Percentiles rank a stretch among this genome's conserved stretches.
Evolutionary conservation across 2,329 filamentous ascomycete species (phyloP).

Genomic region (Daldinia sp.): DNA sequence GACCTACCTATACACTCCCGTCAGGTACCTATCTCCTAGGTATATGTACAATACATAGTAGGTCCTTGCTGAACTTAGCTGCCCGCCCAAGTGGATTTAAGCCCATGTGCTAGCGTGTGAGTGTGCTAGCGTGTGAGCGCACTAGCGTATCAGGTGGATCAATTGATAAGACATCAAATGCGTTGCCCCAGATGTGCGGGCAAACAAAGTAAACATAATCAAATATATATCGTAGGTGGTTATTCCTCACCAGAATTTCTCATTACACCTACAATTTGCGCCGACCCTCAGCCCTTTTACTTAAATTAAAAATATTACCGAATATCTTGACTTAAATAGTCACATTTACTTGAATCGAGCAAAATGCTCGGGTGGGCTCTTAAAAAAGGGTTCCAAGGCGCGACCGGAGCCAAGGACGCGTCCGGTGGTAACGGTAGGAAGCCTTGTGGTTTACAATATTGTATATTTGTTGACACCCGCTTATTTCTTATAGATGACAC

Average conservation of each 20-base stretch:
- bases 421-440: constrained; percentile 42
- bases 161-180: background rate
- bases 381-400: constrained; percentile 55
- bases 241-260: too few relatives aligned
- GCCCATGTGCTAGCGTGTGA: background rate
- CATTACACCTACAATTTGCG: constrained; percentile 1
- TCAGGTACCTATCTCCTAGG: background rate
- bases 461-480: constrained; percentile 18
- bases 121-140: background rate
- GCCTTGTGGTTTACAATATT: constrained; percentile 1
- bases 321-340: background rate
- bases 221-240: too few relatives aligned
- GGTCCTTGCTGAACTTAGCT: background rate
- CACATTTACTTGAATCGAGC: constrained; percentile 16
- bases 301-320: too few relatives aligned
- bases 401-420: constrained; percentile 48
- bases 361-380: constrained; percentile 69
- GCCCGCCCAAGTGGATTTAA: background rate
- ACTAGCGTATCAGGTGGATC: constrained; percentile 1
- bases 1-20: background rate
- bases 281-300: background rate
- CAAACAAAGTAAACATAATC: constrained; percentile 25
- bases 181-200: constrained; percentile 22
- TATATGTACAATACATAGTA: too few relatives aligned
- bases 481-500: constrained; percentile 50